Evolutionary conservation across 2,329 filamentous ascomycete species (phyloP), one percentile per base, ranked within the genome.

Genomic region (Paecilomyces sp.): DNA sequence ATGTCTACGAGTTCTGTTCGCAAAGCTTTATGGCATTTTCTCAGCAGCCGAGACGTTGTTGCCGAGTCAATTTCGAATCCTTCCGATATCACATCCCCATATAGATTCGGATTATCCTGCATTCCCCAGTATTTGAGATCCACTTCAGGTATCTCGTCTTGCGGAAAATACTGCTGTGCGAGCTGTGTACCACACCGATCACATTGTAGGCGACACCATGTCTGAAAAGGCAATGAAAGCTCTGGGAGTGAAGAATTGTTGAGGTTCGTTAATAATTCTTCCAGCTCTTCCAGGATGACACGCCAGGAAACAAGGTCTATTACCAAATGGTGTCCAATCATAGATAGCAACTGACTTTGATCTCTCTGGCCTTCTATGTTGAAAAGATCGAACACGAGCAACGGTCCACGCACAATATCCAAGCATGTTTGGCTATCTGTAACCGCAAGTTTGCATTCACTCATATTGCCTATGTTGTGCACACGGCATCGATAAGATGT

Each of bases 311-410:
- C 74, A 58, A 77, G 72, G 24, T 77, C 74, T 9, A 76, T 70
- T 6, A 75, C 70, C 31, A 76, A 57, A 59, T 76, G 74, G 47
- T 76, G 73, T 1, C 71, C 73, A 25, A 74, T 70, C 60, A 76
- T 65, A 1, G 70, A 76, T 31, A 76, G 30, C 1, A 74, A 57
- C 47, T 62, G 62, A 3, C 69, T 66, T 15, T 67, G 64, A 1
- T 70, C 70, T 41, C 69, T 66, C 13, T 67, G 64, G 0, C 70
- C 70, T 41, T 74, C 62, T 2, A 75, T 60, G 5, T 73, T 63
- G 60, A 80, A 76, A 9, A 80, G 61, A 57, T 80, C 76, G 3
- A 77, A 69, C 0, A 75, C 74, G 33, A 81, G 66, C 0, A 79
- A 63, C 1, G 79, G 74, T 0, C 74, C 74, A 18, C 68, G 63